phyloP scores from a whole-genome alignment of 495 filamentous ascomycete genomes.

The Lepraria neglecta region DNA sequence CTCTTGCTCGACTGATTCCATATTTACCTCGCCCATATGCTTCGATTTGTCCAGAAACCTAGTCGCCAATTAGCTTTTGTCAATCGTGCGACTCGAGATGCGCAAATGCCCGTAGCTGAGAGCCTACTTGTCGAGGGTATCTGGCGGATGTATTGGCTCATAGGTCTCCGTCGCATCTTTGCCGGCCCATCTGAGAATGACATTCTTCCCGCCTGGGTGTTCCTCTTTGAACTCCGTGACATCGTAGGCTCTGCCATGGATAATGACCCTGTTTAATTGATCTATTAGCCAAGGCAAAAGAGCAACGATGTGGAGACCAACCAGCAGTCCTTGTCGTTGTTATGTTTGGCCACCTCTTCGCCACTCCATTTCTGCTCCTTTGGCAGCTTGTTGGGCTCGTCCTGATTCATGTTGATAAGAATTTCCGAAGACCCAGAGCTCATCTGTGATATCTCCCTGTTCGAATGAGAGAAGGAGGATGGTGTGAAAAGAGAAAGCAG shows the following conservation, averaged over 20 bases:
- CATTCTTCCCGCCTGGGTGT: slow-evolving; percentile 78
- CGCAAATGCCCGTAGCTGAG: background rate
- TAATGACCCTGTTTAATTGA: slow-evolving; percentile 48
- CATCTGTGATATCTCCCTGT: background rate
- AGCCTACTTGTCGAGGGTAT: slow-evolving; percentile 69
- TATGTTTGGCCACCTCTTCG: slow-evolving; percentile 73
- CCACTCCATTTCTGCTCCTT: slow-evolving; percentile 53
- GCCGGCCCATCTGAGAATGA: slow-evolving; percentile 78
- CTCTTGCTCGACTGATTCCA: slow-evolving; percentile 72
- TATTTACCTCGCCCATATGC: slow-evolving; percentile 87
- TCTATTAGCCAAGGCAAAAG: background rate
- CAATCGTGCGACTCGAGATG: too few relatives aligned
- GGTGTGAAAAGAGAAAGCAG: background rate
- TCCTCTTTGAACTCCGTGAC: slow-evolving; percentile 87
- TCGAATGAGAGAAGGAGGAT: background rate
- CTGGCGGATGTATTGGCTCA: slow-evolving; percentile 90
- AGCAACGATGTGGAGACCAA: background rate
- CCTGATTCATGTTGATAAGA: slow-evolving; percentile 33
- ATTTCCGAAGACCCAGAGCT: background rate
- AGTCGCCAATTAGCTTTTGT: background rate
- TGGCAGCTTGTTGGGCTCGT: slow-evolving; percentile 25
- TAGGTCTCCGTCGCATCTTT: slow-evolving; percentile 81
- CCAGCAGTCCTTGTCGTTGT: slow-evolving; percentile 73
- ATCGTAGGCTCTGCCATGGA: slow-evolving; percentile 90
- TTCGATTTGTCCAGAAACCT: slow-evolving; percentile 56